A percentile compares a stretch with the other conserved stretches of the same genome.
Evolutionary conservation across 2,329 filamentous ascomycete species (phyloP).

Genomic region (Polychaeton citri): DNA sequence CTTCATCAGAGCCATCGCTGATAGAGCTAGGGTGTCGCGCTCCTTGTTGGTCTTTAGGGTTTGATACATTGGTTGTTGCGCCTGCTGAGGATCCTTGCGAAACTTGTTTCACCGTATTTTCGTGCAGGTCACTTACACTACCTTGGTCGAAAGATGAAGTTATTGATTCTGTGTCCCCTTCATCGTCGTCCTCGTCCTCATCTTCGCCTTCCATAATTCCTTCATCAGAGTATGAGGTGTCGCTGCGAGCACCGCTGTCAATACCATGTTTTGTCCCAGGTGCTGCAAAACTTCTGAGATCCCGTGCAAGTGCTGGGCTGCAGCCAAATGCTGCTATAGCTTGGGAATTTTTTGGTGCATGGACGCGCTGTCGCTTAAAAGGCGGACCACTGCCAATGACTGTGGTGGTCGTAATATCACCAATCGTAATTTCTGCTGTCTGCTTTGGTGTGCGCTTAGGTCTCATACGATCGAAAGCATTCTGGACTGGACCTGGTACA

Average conservation of each 20-base stretch:
- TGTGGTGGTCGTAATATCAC: slow-evolving; percentile 51
- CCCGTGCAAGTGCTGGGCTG: slow-evolving; percentile 24
- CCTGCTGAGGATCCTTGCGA: background rate
- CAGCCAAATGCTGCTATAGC: slow-evolving; percentile 34
- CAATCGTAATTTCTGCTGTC: slow-evolving; percentile 63
- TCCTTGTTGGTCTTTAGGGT: background rate
- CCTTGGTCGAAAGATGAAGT: too few relatives aligned
- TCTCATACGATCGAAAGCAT: slow-evolving; percentile 52
- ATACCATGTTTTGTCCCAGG: slow-evolving; percentile 38
- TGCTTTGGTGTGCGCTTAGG: slow-evolving; percentile 49
- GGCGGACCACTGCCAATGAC: slow-evolving; percentile 40
- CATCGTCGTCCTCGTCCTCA: slow-evolving; percentile 10
- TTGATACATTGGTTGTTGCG: background rate
- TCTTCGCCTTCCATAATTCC: slow-evolving; percentile 23
- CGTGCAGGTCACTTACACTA: slow-evolving; percentile 75
- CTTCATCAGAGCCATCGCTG: slow-evolving; percentile 25
- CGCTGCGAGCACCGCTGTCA: slow-evolving; percentile 9
- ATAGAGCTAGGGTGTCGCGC: background rate
- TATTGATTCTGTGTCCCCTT: slow-evolving; percentile 51
- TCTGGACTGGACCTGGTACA: slow-evolving; percentile 38
- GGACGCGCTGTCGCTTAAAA: slow-evolving; percentile 33
- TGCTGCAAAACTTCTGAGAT: slow-evolving; percentile 40
- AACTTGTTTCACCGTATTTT: slow-evolving; percentile 37
- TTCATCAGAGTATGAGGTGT: slow-evolving; percentile 18
- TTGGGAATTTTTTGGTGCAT: slow-evolving; percentile 24